These are phyloP conservation scores for Lachancea meyersii DNA, from an alignment of 805 yeast species.

Conservation along the genomic window DNA sequence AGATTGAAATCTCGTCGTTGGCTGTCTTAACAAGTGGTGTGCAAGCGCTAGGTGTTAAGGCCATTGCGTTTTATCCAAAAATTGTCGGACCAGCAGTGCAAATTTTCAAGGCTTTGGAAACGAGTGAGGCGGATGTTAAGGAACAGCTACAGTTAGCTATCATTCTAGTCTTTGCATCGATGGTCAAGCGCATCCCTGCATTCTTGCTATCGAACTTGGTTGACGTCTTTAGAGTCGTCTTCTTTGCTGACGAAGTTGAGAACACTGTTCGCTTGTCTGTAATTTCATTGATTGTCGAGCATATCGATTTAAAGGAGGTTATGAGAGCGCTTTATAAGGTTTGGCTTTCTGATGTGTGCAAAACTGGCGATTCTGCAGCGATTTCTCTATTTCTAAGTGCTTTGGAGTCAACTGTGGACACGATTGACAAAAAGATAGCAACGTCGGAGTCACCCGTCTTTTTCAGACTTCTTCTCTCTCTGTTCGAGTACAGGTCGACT, in stretches of 20 bases:
- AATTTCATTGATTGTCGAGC: constrained; percentile 53
- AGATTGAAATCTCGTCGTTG: constrained; percentile 65
- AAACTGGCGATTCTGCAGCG: constrained; percentile 38
- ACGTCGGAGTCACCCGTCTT: constrained; percentile 62
- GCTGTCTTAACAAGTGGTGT: constrained; percentile 65
- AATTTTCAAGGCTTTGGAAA: constrained; percentile 41
- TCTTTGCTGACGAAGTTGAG: constrained; percentile 54
- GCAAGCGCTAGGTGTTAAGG: constrained; percentile 74
- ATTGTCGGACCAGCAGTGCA: constrained; percentile 69
- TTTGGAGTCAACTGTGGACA: constrained; percentile 60
- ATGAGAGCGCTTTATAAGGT: constrained; percentile 54
- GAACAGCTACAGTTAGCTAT: constrained; percentile 58
- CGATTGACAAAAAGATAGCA: constrained; percentile 67
- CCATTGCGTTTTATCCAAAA: constrained; percentile 78
- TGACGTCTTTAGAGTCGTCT: constrained; percentile 53
- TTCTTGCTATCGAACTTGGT: constrained; percentile 67
- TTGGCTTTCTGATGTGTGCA: constrained; percentile 46
- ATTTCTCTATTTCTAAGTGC: constrained; percentile 66
- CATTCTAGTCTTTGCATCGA: constrained; percentile 62
- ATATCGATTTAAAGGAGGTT: constrained; percentile 60
- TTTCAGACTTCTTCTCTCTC: constrained; percentile 58
- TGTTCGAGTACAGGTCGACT: constrained; percentile 63
- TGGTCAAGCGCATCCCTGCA: constrained; percentile 78
- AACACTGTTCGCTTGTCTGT: constrained; percentile 55
- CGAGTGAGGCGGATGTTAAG: constrained; percentile 20